Percentiles rank a stretch among this genome's conserved stretches.
Evolutionary conservation across 139 green algal species (phyloP).

Genomic region (Ettlia oleoabundans): DNA sequence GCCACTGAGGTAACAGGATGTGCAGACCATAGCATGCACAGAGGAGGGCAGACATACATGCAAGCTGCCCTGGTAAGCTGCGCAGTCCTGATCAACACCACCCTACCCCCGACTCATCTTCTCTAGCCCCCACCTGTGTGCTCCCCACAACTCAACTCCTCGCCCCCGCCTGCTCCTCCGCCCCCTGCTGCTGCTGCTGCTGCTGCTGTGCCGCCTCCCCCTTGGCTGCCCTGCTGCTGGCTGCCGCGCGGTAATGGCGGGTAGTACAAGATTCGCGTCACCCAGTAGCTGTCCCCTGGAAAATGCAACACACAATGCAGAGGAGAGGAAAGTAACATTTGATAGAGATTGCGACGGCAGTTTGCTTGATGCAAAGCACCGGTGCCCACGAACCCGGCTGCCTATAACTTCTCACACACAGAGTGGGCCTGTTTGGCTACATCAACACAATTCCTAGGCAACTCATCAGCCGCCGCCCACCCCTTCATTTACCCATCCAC

Average conservation of each 20-base stretch:
- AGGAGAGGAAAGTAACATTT: background rate
- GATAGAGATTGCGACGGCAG: too few relatives aligned
- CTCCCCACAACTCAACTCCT: conserved; percentile 67
- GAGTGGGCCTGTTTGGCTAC: too few relatives aligned
- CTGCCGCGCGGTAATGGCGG: conserved; percentile 43
- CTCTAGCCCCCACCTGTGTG: conserved; percentile 45
- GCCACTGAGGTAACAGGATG: background rate
- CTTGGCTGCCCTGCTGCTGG: background rate
- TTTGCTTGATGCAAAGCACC: too few relatives aligned
- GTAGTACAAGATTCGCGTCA: conserved; percentile 62
- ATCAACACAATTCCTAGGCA: background rate
- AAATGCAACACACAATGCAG: background rate
- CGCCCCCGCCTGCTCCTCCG: conserved; percentile 27
- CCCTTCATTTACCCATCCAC: too few relatives aligned
- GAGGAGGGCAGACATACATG: background rate
- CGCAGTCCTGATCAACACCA: too few relatives aligned
- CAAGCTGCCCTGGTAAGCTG: background rate
- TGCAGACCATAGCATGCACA: background rate
- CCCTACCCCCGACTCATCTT: too few relatives aligned
- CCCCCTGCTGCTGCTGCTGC: conserved; percentile 1
- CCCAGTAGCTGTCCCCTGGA: conserved; percentile 48
- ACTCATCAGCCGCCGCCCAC: background rate
- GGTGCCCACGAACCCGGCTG: too few relatives aligned
- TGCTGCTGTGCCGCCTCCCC: background rate
- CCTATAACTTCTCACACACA: too few relatives aligned